These are phyloP conservation scores for Daldinia grandis DNA, from an alignment of 495 filamentous ascomycete species.

Conservation along the genomic window DNA sequence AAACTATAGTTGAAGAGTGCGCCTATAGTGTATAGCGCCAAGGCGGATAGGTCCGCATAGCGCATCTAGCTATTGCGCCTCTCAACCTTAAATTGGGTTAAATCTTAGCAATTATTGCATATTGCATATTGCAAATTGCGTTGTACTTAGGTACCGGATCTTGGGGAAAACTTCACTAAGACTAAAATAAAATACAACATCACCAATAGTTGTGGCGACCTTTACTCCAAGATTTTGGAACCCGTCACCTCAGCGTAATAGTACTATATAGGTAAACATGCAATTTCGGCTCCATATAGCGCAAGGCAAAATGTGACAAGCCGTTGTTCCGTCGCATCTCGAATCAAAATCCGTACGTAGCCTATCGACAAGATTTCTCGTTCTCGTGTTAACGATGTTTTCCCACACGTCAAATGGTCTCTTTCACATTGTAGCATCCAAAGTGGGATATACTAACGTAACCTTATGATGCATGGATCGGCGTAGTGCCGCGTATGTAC, in stretches of 20 bases:
- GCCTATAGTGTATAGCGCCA: not conserved
- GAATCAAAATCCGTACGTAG: not conserved
- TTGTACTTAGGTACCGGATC: not conserved
- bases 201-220: slow-evolving; percentile 26
- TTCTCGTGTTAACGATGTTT: not conserved
- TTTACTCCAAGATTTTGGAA: not conserved
- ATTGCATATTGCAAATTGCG: no score
- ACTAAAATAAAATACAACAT: not conserved
- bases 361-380: slow-evolving; percentile 2
- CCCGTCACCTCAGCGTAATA: slow-evolving; percentile 2
- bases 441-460: slow-evolving; percentile 3
- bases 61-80: slow-evolving; percentile 2
- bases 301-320: not conserved
- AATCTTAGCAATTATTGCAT: not conserved
- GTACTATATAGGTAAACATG: not conserved
- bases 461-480: slow-evolving; percentile 34
- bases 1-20: not conserved
- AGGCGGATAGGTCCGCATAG: slow-evolving; percentile 29
- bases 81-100: slow-evolving; percentile 14
- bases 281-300: not conserved
- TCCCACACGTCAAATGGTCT: not conserved
- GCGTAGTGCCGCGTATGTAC: slow-evolving; percentile 2
- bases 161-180: not conserved
- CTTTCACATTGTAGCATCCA: slow-evolving; percentile 4
- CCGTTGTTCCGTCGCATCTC: not conserved